These are phyloP conservation scores for Samsoniella hepiali DNA, from an alignment of 2,329 filamentous ascomycete genomes.

Conservation along the genomic window DNA sequence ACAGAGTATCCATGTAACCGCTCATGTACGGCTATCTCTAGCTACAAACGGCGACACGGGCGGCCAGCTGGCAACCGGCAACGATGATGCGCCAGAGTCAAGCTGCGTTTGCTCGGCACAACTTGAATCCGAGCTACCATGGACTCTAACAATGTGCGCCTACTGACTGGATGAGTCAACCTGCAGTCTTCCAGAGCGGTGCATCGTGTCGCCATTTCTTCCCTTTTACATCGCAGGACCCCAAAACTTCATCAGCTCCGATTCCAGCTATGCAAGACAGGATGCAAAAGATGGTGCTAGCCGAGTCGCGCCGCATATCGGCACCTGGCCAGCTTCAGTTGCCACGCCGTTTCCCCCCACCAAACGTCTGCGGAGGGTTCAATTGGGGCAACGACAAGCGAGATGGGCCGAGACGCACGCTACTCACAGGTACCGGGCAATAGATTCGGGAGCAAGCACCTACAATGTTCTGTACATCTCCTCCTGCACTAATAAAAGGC, in stretches of 20 bases:
- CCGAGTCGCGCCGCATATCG: not conserved
- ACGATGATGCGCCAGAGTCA: too few relatives aligned
- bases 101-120: not conserved
- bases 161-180: not conserved
- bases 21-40: not conserved
- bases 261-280: too few relatives aligned
- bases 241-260: not conserved
- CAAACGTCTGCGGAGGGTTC: not conserved
- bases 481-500: not conserved
- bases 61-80: constrained; percentile 6
- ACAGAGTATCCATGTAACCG: not conserved
- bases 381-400: constrained; percentile 16
- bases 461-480: not conserved
- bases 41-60: not conserved
- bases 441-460: not conserved
- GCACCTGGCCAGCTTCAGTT: not conserved
- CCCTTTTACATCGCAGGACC: not conserved
- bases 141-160: not conserved
- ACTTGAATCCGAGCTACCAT: not conserved
- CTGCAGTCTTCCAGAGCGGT: not conserved
- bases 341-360: constrained; percentile 11
- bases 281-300: not conserved
- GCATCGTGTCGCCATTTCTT: not conserved
- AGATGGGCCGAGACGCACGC: constrained; percentile 1
- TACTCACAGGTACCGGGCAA: not conserved